Base-by-base conservation (phyloP, 2,329 filamentous ascomycete genomes). In the Knoxdaviesia capensis region DNA sequence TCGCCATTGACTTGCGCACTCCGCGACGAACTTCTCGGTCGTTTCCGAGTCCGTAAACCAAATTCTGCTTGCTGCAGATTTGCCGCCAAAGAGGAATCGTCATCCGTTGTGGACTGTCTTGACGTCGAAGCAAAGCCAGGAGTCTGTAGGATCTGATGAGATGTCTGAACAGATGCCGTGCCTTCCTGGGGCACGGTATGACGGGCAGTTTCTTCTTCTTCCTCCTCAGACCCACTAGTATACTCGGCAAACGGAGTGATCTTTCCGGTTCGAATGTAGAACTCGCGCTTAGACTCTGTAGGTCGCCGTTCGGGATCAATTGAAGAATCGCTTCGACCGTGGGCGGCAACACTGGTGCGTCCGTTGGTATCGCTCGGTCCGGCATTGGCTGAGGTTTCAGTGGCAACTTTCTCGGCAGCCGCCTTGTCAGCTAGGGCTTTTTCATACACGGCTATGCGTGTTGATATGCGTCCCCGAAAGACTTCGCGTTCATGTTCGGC, bases 241-340 rank as follows among this genome's bases (percentile, higher is more conserved):
- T 93, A 71, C 48, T 79, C 82, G 6, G 86, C 82, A 53, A 98
- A 98, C 0, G 90, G 90, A 0, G 90, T 98, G 50, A 98, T 96
- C 60, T 96, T 96, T 46, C 90, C 90, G 0, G 88, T 98, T 31
- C 90, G 77, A 40, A 98, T 90, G 39, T 98, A 70, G 55, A 82
- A 98, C 39, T 94, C 87, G 41, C 87, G 74, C 46, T 84, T 77
- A 29, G 73, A 85, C 61, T 96, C 90, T 46, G 82, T 82, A 5
- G 45, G 45, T 31, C 44, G 40, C 11, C 42, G 44, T 6, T 31
- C 31, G 6, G 47, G 47, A 6, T 44, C 47, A 5, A 28, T 8
- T 20, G 3, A 36, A 20, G 28, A 9, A 6, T 5, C 7, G 36
- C 20, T 29, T 30, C 11, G 5, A 29, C 7, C 5, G 36, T 7